These are phyloP conservation scores for Yamadazyma songkhlaensis DNA, from an alignment of 1,139 yeast species.

Conservation along the genomic window DNA sequence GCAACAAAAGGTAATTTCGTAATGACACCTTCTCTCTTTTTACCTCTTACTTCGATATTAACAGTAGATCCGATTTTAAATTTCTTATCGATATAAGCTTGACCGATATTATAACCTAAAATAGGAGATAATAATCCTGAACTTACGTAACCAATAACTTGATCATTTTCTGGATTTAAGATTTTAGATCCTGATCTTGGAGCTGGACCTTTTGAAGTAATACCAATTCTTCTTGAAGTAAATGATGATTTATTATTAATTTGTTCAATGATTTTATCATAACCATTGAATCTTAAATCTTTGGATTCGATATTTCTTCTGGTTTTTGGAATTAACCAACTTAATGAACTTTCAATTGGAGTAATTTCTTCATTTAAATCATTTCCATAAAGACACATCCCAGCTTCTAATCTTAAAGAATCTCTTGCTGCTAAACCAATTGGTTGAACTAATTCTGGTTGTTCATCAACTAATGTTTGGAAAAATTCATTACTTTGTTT, in stretches of 20 bases:
- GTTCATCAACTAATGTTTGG: constrained; percentile 52
- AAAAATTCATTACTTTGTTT: constrained; percentile 58
- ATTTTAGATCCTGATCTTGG: constrained; percentile 84
- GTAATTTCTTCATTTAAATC: constrained; percentile 79
- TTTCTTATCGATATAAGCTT: constrained; percentile 81
- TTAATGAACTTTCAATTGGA: constrained; percentile 84
- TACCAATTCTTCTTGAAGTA: constrained; percentile 71
- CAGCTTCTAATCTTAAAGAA: constrained; percentile 92
- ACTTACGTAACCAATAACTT: constrained; percentile 70
- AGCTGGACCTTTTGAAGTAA: constrained; percentile 77
- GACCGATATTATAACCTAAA: constrained; percentile 84
- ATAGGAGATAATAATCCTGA: constrained; percentile 93
- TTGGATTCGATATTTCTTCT: constrained; percentile 50
- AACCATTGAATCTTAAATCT: constrained; percentile 71
- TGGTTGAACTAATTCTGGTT: constrained; percentile 65
- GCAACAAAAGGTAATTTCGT: constrained; percentile 83
- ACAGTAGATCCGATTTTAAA: constrained; percentile 75
- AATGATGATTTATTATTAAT: constrained; percentile 60
- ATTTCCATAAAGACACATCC: constrained; percentile 96
- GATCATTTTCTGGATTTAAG: constrained; percentile 48
- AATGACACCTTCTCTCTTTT: constrained; percentile 69
- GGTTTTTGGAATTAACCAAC: constrained; percentile 85
- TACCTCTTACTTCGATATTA: constrained; percentile 78
- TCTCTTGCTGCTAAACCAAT: constrained; percentile 97
- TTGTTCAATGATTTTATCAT: constrained; percentile 65